Percentiles rank a stretch among this genome's conserved stretches.
Conservation (phyloP, 495 filamentous ascomycete genomes). For the Trichocladium uniseriatum region DNA sequence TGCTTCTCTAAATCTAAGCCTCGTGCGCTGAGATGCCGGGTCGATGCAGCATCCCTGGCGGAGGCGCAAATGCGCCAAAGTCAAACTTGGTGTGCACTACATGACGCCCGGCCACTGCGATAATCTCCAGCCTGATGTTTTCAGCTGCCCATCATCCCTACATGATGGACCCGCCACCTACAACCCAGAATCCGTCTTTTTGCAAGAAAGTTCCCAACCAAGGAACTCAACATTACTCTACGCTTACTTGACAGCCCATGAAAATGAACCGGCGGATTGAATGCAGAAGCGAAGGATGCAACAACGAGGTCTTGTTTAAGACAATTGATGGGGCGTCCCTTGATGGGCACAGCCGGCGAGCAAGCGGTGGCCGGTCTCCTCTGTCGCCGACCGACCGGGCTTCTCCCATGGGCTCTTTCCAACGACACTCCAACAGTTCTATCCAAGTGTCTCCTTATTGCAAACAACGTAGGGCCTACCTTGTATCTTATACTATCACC, state of each 20-base stretch:
- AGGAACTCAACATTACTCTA: too few relatives aligned
- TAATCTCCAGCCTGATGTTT: not conserved
- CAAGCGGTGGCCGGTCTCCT: slow-evolving; percentile 5
- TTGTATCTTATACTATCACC: not conserved
- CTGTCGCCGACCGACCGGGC: slow-evolving; percentile 5
- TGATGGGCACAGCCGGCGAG: slow-evolving; percentile 5
- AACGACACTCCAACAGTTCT: slow-evolving; percentile 10
- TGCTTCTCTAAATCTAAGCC: too few relatives aligned
- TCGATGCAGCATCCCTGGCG: not conserved
- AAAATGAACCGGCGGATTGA: slow-evolving; percentile 15
- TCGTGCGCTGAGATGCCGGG: too few relatives aligned
- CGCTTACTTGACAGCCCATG: not conserved
- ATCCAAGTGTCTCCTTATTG: slow-evolving; percentile 17
- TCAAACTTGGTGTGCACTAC: not conserved
- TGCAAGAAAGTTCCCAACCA: too few relatives aligned
- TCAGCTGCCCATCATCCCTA: not conserved
- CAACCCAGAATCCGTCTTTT: too few relatives aligned
- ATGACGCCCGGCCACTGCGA: slow-evolving; percentile 1
- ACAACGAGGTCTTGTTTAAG: slow-evolving; percentile 18
- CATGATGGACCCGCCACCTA: not conserved
- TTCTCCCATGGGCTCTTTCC: slow-evolving; percentile 7
- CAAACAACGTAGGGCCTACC: slow-evolving; percentile 16
- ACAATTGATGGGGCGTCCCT: slow-evolving; percentile 11
- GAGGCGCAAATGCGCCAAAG: too few relatives aligned
- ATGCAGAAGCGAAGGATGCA: slow-evolving; percentile 20